Base-by-base conservation (phyloP, 148 eudicot species). In the Limonium bicolor region DNA sequence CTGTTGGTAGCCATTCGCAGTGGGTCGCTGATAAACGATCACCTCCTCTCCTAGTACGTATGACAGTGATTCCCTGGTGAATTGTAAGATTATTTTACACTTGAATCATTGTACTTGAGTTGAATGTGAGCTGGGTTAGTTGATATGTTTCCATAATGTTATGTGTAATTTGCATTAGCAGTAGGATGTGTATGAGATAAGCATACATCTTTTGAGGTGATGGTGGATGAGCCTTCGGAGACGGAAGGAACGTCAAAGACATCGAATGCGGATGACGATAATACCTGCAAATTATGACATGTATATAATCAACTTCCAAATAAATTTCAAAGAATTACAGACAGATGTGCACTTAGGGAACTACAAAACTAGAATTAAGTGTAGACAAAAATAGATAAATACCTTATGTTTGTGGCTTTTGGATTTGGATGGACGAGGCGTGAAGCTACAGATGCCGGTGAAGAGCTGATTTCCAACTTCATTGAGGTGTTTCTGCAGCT, bases 1-100 rank as follows among this genome's bases (percentile, higher is more conserved):
- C 94, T 28, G 96, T 82, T 12, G 36, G 72, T 17, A 86, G 75
- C 96, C 96, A 86, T 50, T 82, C 88, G 16, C 60, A 63, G 28
- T 86, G 94, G 53, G 62, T 55, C 4, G 24, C 50, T 7, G 46
- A 35, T 4, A 79, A 63, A 23, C 56, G 49, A 35, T 86, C 88
- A 14, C 96, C 96, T 6, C 96, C 96, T 51, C 85, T 64, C 64
- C 63, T 86, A 0, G 71, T 60, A 46, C 78, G 64, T 48, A 82
- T 86, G 0, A 86, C 80, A 7, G 70, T 73, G n/a, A 86, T 70
- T 27, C 96, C 96, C 94, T 83, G 63, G 64, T 23, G 14, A 28
- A 41, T 8, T n/a, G n/a, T n/a, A n/a, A n/a, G n/a, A n/a, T n/a
- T n/a, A n/a, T n/a, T n/a, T n/a, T n/a, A n/a, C n/a, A n/a, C n/a